phyloP scores from a whole-genome alignment of 148 eudicot genomes.

The Beta vulgaris region DNA sequence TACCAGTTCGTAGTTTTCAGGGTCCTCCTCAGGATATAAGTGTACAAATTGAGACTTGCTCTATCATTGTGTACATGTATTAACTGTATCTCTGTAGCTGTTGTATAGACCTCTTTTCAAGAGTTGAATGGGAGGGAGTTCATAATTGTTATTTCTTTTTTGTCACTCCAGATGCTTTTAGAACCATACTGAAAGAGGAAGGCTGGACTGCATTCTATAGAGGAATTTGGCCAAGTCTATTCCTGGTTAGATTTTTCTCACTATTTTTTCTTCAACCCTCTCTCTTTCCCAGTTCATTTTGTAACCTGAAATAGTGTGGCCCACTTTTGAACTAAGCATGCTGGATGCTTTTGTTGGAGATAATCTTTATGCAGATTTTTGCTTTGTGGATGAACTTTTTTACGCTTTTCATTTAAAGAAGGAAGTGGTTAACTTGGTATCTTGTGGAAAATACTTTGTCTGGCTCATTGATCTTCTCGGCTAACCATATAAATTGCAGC shows the following conservation, averaged over 20 bases:
- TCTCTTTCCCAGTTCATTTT: not conserved
- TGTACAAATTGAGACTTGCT: not conserved
- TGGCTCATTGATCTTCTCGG: not conserved
- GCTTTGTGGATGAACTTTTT: not conserved
- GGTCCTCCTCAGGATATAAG: not conserved
- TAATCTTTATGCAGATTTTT: not conserved
- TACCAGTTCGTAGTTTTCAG: not conserved
- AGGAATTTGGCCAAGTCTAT: constrained; percentile 85
- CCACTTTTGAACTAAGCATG: not conserved
- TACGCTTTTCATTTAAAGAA: not conserved
- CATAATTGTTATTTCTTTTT: constrained; percentile 7
- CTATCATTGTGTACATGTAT: not conserved
- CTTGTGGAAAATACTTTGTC: not conserved
- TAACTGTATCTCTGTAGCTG: not conserved
- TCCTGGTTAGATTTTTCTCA: constrained; percentile 57
- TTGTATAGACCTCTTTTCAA: not conserved
- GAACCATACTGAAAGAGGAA: constrained; percentile 95
- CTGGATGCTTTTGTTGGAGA: constrained; percentile 8
- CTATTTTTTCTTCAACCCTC: not conserved
- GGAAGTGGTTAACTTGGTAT: not conserved
- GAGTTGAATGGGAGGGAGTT: not conserved
- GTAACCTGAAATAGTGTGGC: not conserved
- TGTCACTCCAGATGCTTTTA: constrained; percentile 70
- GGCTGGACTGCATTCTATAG: constrained; percentile 92
- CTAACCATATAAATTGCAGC: constrained; percentile 7